Conservation (phyloP, 1,284 basidiomycete genomes). For the Porphyrellus sp. region DNA sequence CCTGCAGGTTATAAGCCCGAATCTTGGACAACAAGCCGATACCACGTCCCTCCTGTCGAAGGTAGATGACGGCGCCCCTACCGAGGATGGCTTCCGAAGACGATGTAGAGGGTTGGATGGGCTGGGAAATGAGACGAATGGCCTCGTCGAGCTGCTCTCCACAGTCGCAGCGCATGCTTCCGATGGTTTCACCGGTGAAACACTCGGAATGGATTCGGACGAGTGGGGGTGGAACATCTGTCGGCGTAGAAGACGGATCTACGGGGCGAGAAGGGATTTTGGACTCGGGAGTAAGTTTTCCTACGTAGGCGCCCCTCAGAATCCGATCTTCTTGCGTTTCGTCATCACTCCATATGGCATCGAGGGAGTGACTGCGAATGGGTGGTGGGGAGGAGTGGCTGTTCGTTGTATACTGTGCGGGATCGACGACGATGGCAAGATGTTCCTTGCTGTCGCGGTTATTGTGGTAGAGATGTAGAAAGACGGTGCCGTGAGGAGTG, state of each 20-base stretch:
- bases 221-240: conserved; percentile 69
- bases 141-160: conserved; percentile 98
- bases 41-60: conserved; percentile 98
- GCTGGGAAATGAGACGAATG: conserved; percentile 84
- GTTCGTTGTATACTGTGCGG: conserved; percentile 66
- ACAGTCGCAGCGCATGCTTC: conserved; percentile 98
- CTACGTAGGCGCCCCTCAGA: conserved; percentile 91
- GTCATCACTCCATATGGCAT: conserved; percentile 79
- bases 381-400: conserved; percentile 41
- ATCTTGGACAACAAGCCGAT: conserved; percentile 97
- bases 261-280: conserved; percentile 53
- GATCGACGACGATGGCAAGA: conserved; percentile 94
- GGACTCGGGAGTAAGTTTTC: conserved; percentile 64
- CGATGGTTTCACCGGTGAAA: conserved; percentile 97
- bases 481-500: conserved; percentile 91
- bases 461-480: conserved; percentile 94
- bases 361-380: conserved; percentile 82
- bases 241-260: conserved; percentile 20
- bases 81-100: conserved; percentile 56
- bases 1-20: conserved; percentile 96
- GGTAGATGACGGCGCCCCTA: conserved; percentile 93
- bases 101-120: conserved; percentile 45
- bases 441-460: conserved; percentile 92
- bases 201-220: conserved; percentile 98
- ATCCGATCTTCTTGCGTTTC: conserved; percentile 96